A percentile compares a stretch with the other conserved stretches of the same genome.
Evolutionary conservation across 805 yeast genomes (phyloP).

Genomic region (Candida ponderosae): DNA sequence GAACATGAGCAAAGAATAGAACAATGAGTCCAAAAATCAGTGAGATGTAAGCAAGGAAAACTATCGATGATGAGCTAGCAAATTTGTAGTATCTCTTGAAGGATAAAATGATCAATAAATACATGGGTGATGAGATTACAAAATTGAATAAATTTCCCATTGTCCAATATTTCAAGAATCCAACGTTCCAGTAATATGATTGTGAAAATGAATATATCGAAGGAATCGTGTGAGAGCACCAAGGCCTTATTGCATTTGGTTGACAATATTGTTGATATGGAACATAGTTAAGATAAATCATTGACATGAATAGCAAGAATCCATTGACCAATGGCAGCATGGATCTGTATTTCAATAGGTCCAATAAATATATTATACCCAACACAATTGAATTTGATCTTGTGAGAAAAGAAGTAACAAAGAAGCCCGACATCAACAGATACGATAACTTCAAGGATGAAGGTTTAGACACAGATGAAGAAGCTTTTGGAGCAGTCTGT

Average conservation of each 20-base stretch:
- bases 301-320: conserved; percentile 34
- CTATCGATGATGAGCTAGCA: conserved; percentile 27
- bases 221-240: conserved; percentile 61
- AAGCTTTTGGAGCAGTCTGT: background rate
- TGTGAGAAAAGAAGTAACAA: conserved; percentile 51
- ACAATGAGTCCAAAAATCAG: conserved; percentile 40
- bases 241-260: conserved; percentile 30
- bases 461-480: conserved; percentile 1
- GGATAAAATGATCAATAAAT: conserved; percentile 37
- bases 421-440: conserved; percentile 22
- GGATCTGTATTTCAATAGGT: conserved; percentile 27
- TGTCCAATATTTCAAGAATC: conserved; percentile 81
- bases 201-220: conserved; percentile 70
- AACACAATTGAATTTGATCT: conserved; percentile 72
- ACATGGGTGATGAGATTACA: conserved; percentile 62
- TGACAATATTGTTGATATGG: conserved; percentile 56
- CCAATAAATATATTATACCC: conserved; percentile 61
- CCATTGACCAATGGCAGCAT: conserved; percentile 47
- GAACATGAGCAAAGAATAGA: conserved; percentile 68
- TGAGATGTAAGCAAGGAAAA: conserved; percentile 36
- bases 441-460: conserved; percentile 14
- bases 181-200: conserved; percentile 74
- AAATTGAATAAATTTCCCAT: conserved; percentile 77
- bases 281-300: conserved; percentile 37
- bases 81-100: conserved; percentile 25